Evolutionary conservation across 2,329 filamentous ascomycete genomes (phyloP).

Genomic region (Penicillium occitanis): DNA sequence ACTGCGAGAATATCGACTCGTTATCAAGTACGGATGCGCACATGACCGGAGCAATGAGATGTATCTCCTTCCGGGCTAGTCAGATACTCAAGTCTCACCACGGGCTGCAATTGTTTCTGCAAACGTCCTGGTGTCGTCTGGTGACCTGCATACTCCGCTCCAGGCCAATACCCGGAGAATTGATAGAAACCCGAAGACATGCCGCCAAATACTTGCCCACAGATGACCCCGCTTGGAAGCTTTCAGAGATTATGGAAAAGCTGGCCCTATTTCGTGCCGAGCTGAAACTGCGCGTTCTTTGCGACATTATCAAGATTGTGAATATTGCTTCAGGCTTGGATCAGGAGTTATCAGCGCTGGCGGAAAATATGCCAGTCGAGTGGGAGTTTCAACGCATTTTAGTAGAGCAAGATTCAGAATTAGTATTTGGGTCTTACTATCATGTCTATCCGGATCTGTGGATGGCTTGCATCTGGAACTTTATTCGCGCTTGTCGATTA

Average conservation of each 20-base stretch:
- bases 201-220: slow-evolving; percentile 6
- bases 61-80: slow-evolving; percentile 13
- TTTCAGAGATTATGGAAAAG: slow-evolving; percentile 13
- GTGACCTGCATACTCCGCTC: slow-evolving; percentile 20
- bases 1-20: slow-evolving; percentile 1
- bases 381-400: slow-evolving; percentile 11
- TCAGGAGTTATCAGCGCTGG: slow-evolving; percentile 1
- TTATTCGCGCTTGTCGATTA: slow-evolving; percentile 22
- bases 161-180: slow-evolving; percentile 14
- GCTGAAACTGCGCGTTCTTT: neutral
- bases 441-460: slow-evolving; percentile 23
- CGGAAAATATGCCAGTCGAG: slow-evolving; percentile 3
- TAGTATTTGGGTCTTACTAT: slow-evolving; percentile 8
- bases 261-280: slow-evolving; percentile 9
- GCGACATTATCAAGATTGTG: neutral
- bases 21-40: slow-evolving; percentile 20
- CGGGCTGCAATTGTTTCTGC: slow-evolving; percentile 23
- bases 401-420: neutral
- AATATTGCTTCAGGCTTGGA: slow-evolving; percentile 4
- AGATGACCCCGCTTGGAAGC: slow-evolving; percentile 12
- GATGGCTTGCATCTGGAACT: slow-evolving; percentile 23
- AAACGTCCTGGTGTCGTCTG: slow-evolving; percentile 21
- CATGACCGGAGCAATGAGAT: slow-evolving; percentile 21
- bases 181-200: slow-evolving; percentile 11
- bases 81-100: slow-evolving; percentile 17